phyloP scores from a whole-genome alignment of 331 rosid genomes.

The Telfairia occidentalis region DNA sequence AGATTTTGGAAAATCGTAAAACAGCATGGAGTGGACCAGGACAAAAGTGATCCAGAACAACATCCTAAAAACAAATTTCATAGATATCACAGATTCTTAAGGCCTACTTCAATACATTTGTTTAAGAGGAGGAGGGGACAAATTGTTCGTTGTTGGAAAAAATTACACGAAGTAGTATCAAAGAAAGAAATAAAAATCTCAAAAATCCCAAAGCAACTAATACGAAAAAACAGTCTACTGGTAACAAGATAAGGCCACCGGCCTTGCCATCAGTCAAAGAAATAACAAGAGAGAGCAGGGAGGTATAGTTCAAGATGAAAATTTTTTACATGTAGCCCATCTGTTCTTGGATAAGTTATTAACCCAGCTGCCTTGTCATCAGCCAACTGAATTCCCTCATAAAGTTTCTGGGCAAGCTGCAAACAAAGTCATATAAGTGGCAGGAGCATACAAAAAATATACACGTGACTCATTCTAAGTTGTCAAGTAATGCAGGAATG shows the following conservation, averaged over 20 bases:
- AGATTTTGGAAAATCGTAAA: not conserved
- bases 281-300: not conserved
- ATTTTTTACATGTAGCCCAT: slow-evolving; percentile 85
- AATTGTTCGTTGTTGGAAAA: no score
- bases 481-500: not conserved
- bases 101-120: not conserved
- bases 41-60: not conserved
- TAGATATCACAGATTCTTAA: not conserved
- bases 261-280: not conserved
- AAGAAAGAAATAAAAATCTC: not conserved
- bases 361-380: slow-evolving; percentile 67
- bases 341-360: slow-evolving; percentile 84
- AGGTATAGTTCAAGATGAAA: slow-evolving; percentile 27
- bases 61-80: not conserved
- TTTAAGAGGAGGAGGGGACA: no score
- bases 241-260: not conserved
- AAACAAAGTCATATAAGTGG: slow-evolving; percentile 14
- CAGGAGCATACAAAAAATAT: not conserved
- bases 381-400: slow-evolving; percentile 83
- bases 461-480: not conserved
- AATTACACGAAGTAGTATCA: not conserved
- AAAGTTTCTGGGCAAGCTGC: slow-evolving; percentile 96
- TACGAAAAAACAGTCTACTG: not conserved
- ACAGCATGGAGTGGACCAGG: not conserved
- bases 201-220: not conserved